Evolutionary conservation across 2,329 filamentous ascomycete species (phyloP).

Genomic region (Pochonia chlamydosporia): DNA sequence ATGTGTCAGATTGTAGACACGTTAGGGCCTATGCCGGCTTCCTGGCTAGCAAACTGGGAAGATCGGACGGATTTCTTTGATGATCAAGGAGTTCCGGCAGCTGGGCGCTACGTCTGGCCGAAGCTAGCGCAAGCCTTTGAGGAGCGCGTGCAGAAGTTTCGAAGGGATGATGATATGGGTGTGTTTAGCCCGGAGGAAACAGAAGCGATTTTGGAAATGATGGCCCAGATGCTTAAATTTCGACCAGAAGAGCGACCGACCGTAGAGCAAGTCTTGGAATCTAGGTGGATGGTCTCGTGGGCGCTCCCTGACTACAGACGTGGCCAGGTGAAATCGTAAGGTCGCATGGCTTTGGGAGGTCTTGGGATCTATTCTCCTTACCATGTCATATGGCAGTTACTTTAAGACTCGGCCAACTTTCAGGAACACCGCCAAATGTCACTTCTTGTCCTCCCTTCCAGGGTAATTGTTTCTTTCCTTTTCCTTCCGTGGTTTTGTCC

Average conservation of each 20-base stretch:
- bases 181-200: constrained; percentile 5
- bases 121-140: constrained; percentile 1
- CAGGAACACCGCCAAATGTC: too few species aligned
- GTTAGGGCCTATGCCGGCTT: constrained; percentile 7
- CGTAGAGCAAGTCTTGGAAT: constrained; percentile 5
- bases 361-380: too few species aligned
- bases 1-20: constrained; percentile 5
- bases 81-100: neutral
- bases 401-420: too few species aligned
- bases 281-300: constrained; percentile 11
- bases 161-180: constrained; percentile 3
- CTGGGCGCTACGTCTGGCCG: constrained; percentile 3
- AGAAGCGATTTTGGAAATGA: constrained; percentile 7
- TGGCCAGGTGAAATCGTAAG: too few species aligned
- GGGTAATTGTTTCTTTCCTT: too few species aligned
- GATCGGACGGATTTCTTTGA: neutral
- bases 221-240: constrained; percentile 7
- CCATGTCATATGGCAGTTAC: too few species aligned
- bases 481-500: too few species aligned
- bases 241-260: constrained; percentile 7
- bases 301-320: constrained; percentile 15
- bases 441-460: too few species aligned
- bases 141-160: constrained; percentile 7
- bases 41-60: constrained; percentile 8
- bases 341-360: too few species aligned